Percentiles rank a stretch among this genome's conserved stretches.
These are phyloP conservation scores for Microbotryomycetes sp. DNA, from an alignment of 1,284 basidiomycete species.

Conservation along the genomic window DNA sequence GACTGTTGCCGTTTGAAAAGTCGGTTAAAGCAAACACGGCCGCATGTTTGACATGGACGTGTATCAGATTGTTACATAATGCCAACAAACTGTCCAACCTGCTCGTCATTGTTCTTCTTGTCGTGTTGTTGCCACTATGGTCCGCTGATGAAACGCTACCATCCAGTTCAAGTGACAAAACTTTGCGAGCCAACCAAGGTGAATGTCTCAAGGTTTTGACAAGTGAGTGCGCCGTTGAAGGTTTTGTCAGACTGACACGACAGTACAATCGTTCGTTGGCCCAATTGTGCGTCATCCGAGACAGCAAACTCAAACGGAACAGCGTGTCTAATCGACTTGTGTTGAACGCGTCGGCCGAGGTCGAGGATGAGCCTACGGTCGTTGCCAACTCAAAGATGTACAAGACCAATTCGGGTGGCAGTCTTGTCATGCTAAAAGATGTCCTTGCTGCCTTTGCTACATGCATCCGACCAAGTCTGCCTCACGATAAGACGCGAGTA, in stretches of 20 bases:
- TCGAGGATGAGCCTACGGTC: not conserved
- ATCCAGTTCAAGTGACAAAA: conserved; percentile 1
- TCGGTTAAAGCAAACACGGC: conserved; percentile 14
- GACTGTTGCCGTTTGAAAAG: conserved; percentile 8
- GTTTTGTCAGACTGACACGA: not conserved
- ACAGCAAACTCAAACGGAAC: conserved; percentile 3
- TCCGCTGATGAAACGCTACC: not conserved
- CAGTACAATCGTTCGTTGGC: conserved; percentile 9
- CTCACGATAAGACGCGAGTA: too few species aligned
- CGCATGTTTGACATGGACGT: not conserved
- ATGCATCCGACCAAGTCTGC: too few species aligned
- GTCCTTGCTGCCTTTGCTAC: too few species aligned
- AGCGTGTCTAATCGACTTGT: too few species aligned
- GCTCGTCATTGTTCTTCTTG: conserved; percentile 8
- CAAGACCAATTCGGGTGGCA: conserved; percentile 19
- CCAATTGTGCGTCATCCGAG: conserved; percentile 5
- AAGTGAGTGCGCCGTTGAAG: conserved; percentile 7
- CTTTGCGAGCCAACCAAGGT: not conserved
- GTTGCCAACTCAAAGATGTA: conserved; percentile 9
- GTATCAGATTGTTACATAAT: conserved; percentile 1
- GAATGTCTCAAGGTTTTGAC: conserved; percentile 8
- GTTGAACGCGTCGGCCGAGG: not conserved
- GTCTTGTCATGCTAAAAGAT: not conserved
- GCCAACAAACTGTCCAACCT: conserved; percentile 13
- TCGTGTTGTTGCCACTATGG: not conserved